A percentile compares a stretch with the other conserved stretches of the same genome.
Conservation (phyloP, 768 basidiomycete species). For the Calvatia gigantea region DNA sequence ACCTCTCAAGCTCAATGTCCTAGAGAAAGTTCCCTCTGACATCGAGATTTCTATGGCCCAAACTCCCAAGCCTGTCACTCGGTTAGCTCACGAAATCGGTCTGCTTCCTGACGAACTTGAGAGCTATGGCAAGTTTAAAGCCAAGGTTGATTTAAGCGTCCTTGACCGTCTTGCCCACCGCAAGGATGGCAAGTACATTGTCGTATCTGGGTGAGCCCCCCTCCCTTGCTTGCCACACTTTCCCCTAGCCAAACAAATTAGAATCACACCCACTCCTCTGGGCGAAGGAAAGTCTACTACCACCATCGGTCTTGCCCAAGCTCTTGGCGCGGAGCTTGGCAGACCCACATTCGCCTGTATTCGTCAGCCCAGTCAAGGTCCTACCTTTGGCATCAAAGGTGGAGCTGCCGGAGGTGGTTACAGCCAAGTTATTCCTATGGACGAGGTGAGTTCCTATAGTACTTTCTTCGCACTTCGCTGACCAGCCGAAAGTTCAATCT, state of each 20-base stretch:
- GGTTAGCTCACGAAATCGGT: constrained; percentile 87
- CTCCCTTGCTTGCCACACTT: neutral
- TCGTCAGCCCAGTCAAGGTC: constrained; percentile 96
- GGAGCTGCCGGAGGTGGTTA: constrained; percentile 98
- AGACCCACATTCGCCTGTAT: constrained; percentile 95
- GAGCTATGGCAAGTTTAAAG: constrained; percentile 94
- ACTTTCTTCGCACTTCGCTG: neutral
- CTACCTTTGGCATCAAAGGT: constrained; percentile 99
- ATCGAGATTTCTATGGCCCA: constrained; percentile 97
- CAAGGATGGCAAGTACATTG: constrained; percentile 92
- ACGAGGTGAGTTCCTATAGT: constrained; percentile 60
- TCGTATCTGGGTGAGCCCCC: constrained; percentile 76
- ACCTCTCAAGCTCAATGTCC: constrained; percentile 75
- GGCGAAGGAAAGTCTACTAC: constrained; percentile 99
- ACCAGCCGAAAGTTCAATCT: constrained; percentile 73
- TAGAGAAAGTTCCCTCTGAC: constrained; percentile 89
- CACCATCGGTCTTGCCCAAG: constrained; percentile 94
- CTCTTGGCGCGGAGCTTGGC: constrained; percentile 89
- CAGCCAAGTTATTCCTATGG: constrained; percentile 99
- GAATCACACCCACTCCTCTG: constrained; percentile 94
- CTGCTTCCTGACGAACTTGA: constrained; percentile 85
- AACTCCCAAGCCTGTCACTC: constrained; percentile 82
- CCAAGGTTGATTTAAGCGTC: constrained; percentile 90
- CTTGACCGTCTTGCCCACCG: constrained; percentile 82
- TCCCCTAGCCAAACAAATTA: constrained; percentile 21